Base-by-base conservation (phyloP, 2,329 filamentous ascomycete species). In the Colletotrichum sp. region DNA sequence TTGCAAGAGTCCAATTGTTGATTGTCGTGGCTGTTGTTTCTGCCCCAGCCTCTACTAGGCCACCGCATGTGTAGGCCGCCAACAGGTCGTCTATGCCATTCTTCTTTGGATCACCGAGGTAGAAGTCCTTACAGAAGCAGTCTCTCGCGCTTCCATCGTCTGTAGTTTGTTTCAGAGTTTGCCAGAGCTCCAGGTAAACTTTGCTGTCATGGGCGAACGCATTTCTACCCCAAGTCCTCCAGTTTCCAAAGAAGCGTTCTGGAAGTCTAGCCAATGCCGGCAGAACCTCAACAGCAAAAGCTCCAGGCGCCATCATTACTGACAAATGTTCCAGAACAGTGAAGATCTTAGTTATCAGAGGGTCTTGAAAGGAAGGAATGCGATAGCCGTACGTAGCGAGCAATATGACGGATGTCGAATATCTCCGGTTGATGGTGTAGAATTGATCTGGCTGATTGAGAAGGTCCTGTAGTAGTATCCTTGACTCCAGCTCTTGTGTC, bases 331-430 rank as follows among this genome's bases (percentile, higher is more conserved):
- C 39, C 39, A 43, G 39, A n/a, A 43, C 39, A n/a, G 16, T n/a
- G 39, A 43, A 43, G 8, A 43, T 43, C 39, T 43, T 43, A 10
- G 39, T 43, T 43, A 43, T 43, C 9, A 43, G 18, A 10, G 39
- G 39, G 8, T 43, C 39, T 88, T 86, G 43, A 81, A 81, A 1
- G 16, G 39, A 43, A 6, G 39, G 16, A n/a, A 43, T 43, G 16
- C 39, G 39, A 43, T 43, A 43, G 39, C 39, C 39, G 18, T 43
- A 43, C 5, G 39, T 43, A n/a, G 39, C 8, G 18, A 43, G 39
- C 39, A 43, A 10, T 43, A 43, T 43, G 39, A 43, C 39, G 18
- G 39, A 43, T n/a, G 39, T 43, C 39, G 39, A 43, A 43, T 43
- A 43, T n/a, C 39, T 43, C 16, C 39, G 39, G 39, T 43, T 43